Percentiles rank a stretch among this genome's conserved stretches.
phyloP scores from a whole-genome alignment of 2,329 filamentous ascomycete species.

The Colletotrichum godetiae region DNA sequence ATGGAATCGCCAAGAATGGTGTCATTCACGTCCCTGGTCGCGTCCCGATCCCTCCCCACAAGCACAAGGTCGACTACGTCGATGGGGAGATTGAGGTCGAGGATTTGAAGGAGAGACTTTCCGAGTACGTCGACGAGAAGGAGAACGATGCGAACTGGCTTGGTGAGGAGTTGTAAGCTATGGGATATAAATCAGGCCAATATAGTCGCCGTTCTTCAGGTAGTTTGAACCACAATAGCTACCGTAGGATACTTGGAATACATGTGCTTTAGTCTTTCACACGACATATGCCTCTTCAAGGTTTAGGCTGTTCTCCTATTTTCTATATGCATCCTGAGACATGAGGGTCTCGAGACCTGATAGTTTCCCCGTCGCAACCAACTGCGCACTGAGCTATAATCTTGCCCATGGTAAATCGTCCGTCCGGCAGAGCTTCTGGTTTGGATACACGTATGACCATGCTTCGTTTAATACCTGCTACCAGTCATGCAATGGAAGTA shows the following conservation, averaged over 20 bases:
- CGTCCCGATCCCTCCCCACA: constrained; percentile 81
- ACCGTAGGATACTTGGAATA: background rate
- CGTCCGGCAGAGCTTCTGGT: too few relatives aligned
- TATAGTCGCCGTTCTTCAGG: background rate
- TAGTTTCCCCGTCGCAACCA: too few relatives aligned
- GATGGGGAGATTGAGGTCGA: constrained; percentile 66
- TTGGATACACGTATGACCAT: too few relatives aligned
- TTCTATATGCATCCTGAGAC: too few relatives aligned
- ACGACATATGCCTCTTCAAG: background rate
- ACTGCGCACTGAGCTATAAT: too few relatives aligned
- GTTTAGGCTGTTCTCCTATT: too few relatives aligned
- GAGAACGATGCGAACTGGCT: constrained; percentile 13
- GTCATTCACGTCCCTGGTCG: constrained; percentile 82
- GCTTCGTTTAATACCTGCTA: too few relatives aligned
- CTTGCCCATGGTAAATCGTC: too few relatives aligned
- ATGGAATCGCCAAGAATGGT: constrained; percentile 81
- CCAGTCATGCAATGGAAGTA: background rate
- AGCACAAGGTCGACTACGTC: constrained; percentile 49
- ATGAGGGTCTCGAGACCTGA: too few relatives aligned
- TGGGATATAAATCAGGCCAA: background rate
- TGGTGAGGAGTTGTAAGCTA: constrained; percentile 22
- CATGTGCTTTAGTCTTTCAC: background rate
- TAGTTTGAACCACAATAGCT: background rate
- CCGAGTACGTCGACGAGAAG: constrained; percentile 53
- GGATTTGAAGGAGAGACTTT: constrained; percentile 68